phyloP scores from a whole-genome alignment of 306 rosid genomes.

The Prunus mongolica region DNA sequence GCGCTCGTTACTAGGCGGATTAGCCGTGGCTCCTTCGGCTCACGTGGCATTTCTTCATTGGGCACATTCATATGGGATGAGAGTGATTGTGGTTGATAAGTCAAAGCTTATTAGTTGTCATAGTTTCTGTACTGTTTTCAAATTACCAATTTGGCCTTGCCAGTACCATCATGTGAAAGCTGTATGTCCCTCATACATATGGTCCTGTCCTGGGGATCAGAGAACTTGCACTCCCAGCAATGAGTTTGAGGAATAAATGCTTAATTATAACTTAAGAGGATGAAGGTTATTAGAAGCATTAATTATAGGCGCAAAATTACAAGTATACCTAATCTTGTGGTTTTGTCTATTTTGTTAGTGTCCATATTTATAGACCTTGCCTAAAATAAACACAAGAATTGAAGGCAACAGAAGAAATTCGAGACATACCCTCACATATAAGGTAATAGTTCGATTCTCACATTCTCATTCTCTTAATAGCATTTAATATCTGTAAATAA shows the following conservation, averaged over 20 bases:
- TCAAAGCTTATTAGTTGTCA: slow-evolving; percentile 42
- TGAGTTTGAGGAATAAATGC: not conserved
- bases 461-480: no score
- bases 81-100: slow-evolving; percentile 36
- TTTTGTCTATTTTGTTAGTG: not conserved
- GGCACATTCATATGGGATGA: not conserved
- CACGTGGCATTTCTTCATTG: slow-evolving; percentile 47
- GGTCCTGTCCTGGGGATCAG: slow-evolving; percentile 7
- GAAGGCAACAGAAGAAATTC: not conserved
- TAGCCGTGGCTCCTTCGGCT: slow-evolving; percentile 24
- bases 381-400: not conserved
- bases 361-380: not conserved
- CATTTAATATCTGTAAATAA: no score
- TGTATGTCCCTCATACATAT: not conserved
- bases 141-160: slow-evolving; percentile 27
- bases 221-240: not conserved
- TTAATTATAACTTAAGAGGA: not conserved
- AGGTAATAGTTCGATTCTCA: no score
- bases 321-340: not conserved
- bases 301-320: not conserved
- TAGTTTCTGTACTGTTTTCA: slow-evolving; percentile 3
- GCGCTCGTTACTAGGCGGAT: slow-evolving; percentile 55
- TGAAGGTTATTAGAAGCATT: not conserved
- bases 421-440: not conserved
- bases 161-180: not conserved